Evolutionary conservation across 73 alveolate species (phyloP).

Genomic region (Durusdinium trenchii): DNA sequence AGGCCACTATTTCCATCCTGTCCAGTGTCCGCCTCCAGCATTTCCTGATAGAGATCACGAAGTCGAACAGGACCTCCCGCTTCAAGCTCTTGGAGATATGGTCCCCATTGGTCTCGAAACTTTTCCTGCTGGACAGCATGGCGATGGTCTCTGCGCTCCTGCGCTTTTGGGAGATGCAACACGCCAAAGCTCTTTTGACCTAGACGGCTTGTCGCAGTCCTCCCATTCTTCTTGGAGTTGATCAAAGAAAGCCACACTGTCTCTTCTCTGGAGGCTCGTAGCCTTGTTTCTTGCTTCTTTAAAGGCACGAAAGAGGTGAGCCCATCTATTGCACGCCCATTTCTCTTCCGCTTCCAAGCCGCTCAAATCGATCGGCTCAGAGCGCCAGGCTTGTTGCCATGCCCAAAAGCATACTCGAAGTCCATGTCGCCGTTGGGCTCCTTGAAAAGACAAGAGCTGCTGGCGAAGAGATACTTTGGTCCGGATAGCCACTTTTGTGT

Average conservation of each 20-base stretch:
- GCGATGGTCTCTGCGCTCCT: not conserved
- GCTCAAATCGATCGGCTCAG: no score
- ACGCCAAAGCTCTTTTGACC: not conserved
- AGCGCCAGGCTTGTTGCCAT: no score
- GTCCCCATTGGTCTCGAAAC: not conserved
- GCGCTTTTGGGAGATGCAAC: not conserved
- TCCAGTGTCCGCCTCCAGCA: not conserved
- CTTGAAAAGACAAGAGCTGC: not conserved
- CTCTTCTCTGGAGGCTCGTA: not conserved
- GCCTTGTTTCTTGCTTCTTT: not conserved
- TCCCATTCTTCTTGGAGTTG: not conserved
- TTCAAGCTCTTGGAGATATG: no score
- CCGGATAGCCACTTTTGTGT: no score
- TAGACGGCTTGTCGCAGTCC: not conserved
- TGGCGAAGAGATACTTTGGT: no score
- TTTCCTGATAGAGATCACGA: not conserved
- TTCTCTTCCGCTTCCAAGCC: not conserved
- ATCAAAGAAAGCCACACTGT: not conserved
- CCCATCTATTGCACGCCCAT: not conserved
- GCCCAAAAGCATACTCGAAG: not conserved
- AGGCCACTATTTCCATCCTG: not conserved
- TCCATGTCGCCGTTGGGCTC: not conserved
- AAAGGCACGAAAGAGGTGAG: not conserved
- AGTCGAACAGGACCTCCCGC: not conserved
- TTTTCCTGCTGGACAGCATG: not conserved